A percentile compares a stretch with the other conserved stretches of the same genome.
These are phyloP conservation scores for Cercophora sp. DNA, from an alignment of 495 filamentous ascomycete species.

Conservation along the genomic window DNA sequence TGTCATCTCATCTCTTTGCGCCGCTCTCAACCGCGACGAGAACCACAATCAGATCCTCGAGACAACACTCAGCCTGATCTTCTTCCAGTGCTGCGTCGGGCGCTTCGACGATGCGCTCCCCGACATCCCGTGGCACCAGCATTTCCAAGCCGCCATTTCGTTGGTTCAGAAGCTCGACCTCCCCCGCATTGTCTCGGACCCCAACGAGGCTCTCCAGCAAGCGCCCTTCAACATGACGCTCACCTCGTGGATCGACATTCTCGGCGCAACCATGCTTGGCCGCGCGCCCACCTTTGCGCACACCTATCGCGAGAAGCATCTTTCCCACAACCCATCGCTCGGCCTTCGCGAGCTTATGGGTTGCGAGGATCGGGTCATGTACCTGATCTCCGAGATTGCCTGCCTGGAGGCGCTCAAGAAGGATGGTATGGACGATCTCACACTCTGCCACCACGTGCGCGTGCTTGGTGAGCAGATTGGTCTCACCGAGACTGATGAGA, in stretches of 20 bases:
- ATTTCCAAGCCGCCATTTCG: slow-evolving; percentile 86
- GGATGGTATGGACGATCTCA: slow-evolving; percentile 75
- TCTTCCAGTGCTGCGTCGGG: slow-evolving; percentile 94
- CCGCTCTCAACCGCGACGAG: slow-evolving; percentile 72
- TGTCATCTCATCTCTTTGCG: slow-evolving; percentile 80
- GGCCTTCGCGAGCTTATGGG: slow-evolving; percentile 94
- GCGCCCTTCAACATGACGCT: slow-evolving; percentile 93
- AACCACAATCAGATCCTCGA: slow-evolving; percentile 87
- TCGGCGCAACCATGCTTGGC: slow-evolving; percentile 89
- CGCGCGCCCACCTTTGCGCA: slow-evolving; percentile 82
- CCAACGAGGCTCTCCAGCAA: slow-evolving; percentile 52
- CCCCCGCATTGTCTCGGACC: slow-evolving; percentile 55
- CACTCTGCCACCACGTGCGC: slow-evolving; percentile 79
- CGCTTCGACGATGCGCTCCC: slow-evolving; percentile 78
- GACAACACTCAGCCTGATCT: slow-evolving; percentile 91
- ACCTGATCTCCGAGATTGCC: slow-evolving; percentile 93
- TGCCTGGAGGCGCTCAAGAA: slow-evolving; percentile 87
- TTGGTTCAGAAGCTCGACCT: slow-evolving; percentile 84
- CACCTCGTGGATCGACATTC: slow-evolving; percentile 94
- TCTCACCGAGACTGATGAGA: slow-evolving; percentile 61
- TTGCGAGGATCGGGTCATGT: slow-evolving; percentile 97
- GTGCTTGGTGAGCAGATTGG: slow-evolving; percentile 78
- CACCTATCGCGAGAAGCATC: slow-evolving; percentile 86
- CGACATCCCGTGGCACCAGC: slow-evolving; percentile 94
- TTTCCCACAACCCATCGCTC: slow-evolving; percentile 60